These are phyloP conservation scores for Sclerotinia trifoliorum DNA, from an alignment of 2,329 filamentous ascomycete species.

Conservation along the genomic window DNA sequence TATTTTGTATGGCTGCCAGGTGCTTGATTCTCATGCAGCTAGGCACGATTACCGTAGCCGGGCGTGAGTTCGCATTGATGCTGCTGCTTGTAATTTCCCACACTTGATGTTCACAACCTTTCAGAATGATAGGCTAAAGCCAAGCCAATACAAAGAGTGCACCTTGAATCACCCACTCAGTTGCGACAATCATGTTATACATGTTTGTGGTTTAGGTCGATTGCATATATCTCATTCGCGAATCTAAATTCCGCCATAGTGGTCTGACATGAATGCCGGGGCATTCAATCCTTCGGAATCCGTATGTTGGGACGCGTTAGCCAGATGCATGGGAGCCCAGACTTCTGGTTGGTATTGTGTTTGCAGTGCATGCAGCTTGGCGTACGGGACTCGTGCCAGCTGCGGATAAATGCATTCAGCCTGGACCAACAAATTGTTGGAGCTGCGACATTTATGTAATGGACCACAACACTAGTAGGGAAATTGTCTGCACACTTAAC, in stretches of 20 bases:
- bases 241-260: constrained; percentile 21
- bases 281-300: constrained; percentile 10
- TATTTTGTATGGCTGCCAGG: neutral
- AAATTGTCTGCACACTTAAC: neutral
- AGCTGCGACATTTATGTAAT: constrained; percentile 10
- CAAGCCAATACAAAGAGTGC: neutral
- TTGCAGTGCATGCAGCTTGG: constrained; percentile 13
- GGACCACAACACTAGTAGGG: neutral
- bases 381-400: constrained; percentile 16
- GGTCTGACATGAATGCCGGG: constrained; percentile 17
- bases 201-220: neutral
- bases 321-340: constrained; percentile 13
- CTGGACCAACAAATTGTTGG: constrained; percentile 18
- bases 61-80: neutral
- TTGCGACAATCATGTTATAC: neutral
- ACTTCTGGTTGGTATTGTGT: constrained; percentile 7
- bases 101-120: neutral
- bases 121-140: neutral
- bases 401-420: constrained; percentile 8
- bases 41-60: constrained; percentile 9
- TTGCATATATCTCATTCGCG: constrained; percentile 5
- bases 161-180: neutral
- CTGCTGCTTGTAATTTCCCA: neutral
- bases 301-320: constrained; percentile 11
- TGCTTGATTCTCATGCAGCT: constrained; percentile 4